Evolutionary conservation across 225 moss, liverwort and hornwort genomes (phyloP).

Genomic region (Asterella californica): DNA sequence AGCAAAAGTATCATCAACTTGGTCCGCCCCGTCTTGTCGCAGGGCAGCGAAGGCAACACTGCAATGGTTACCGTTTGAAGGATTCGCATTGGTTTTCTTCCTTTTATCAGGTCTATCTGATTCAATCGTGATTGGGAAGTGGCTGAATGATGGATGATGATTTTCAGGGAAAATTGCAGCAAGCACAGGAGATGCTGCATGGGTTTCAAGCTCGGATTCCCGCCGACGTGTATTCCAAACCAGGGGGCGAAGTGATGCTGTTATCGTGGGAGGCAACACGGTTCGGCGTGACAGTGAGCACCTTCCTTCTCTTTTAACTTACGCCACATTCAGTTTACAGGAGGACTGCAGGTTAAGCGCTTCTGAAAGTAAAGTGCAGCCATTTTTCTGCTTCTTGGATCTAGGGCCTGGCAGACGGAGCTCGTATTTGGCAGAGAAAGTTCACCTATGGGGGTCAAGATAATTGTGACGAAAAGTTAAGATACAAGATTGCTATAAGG

Average conservation of each 20-base stretch:
- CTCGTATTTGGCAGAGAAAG: background rate
- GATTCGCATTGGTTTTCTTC: too few relatives aligned
- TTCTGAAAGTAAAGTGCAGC: background rate
- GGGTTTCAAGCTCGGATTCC: constrained; percentile 87
- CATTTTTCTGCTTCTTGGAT: background rate
- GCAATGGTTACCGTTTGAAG: too few relatives aligned
- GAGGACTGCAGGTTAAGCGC: too few relatives aligned
- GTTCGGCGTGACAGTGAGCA: constrained; percentile 92
- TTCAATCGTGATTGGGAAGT: background rate
- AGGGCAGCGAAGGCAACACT: background rate
- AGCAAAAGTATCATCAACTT: background rate
- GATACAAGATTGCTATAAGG: background rate
- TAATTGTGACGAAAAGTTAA: background rate
- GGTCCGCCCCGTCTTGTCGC: background rate
- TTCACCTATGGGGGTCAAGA: background rate
- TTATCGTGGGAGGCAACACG: constrained; percentile 93
- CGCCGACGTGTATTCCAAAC: constrained; percentile 76
- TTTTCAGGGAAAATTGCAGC: constrained; percentile 87
- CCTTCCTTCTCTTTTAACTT: background rate
- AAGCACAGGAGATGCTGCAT: constrained; percentile 85
- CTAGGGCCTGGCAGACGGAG: background rate
- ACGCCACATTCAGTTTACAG: too few relatives aligned
- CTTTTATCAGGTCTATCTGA: too few relatives aligned
- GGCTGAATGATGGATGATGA: constrained; percentile 3
- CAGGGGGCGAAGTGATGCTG: constrained; percentile 81